Evolutionary conservation across 129 eudicot species (phyloP).

Genomic region (Helianthus annuus): DNA sequence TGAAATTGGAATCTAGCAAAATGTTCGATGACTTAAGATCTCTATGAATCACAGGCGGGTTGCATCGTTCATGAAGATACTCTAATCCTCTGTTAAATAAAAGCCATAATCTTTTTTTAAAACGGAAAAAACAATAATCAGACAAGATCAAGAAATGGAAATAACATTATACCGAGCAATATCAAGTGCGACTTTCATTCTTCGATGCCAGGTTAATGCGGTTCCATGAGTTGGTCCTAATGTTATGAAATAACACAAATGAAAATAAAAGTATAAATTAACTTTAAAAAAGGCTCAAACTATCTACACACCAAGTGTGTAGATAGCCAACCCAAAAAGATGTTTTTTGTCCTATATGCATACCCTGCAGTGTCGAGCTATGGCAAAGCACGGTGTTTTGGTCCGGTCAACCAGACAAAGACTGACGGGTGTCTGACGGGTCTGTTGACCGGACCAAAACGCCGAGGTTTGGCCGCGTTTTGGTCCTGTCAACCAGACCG

Average conservation of each 20-base stretch:
- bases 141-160: not conserved
- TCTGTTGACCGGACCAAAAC: no score
- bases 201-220: slow-evolving; percentile 69
- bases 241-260: not conserved
- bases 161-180: slow-evolving; percentile 62
- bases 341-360: no score
- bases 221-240: slow-evolving; percentile 78
- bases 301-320: no score
- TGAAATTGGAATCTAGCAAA: slow-evolving; percentile 84
- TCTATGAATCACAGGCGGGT: slow-evolving; percentile 87
- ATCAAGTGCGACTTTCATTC: slow-evolving; percentile 93
- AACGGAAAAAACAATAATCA: not conserved
- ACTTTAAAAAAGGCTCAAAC: not conserved
- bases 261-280: not conserved
- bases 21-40: slow-evolving; percentile 88
- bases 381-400: no score
- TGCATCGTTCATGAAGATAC: slow-evolving; percentile 89
- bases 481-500: no score
- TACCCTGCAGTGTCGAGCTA: no score
- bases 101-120: not conserved
- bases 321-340: no score
- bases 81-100: slow-evolving; percentile 70
- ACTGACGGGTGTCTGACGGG: no score
- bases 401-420: no score
- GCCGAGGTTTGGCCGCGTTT: no score